Conservation (phyloP, 2,329 filamentous ascomycete species). For the Furcasterigmium furcatum region DNA sequence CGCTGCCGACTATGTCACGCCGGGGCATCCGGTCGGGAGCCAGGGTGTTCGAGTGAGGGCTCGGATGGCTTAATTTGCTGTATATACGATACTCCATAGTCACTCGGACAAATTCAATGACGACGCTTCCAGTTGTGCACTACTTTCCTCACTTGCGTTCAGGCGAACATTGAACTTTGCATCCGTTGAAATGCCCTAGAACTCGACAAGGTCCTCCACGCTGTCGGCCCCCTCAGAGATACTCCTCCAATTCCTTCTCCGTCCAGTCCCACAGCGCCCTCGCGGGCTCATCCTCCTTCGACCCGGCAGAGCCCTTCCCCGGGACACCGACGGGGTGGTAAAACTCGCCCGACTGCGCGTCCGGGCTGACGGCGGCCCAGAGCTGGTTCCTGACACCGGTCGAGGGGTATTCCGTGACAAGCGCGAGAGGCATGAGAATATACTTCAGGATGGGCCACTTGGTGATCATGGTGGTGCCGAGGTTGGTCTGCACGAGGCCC, state of each 20-base stretch:
- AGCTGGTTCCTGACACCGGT: constrained; percentile 24
- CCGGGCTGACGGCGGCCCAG: constrained; percentile 24
- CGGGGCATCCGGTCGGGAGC: constrained; percentile 10
- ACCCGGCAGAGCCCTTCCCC: constrained; percentile 14
- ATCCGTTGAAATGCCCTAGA: no score
- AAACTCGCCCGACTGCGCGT: constrained; percentile 21
- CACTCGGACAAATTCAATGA: no score
- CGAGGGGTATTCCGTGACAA: no score
- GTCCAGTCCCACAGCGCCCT: constrained; percentile 7
- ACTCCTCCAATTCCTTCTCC: not conserved
- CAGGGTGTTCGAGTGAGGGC: constrained; percentile 5
- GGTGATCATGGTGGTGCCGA: no score
- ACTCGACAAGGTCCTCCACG: no score
- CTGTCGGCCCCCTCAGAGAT: no score
- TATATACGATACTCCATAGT: no score
- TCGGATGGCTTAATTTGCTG: constrained; percentile 4
- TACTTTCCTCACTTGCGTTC: no score
- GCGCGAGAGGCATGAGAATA: no score
- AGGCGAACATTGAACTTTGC: no score
- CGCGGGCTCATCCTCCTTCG: constrained; percentile 20
- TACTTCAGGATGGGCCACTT: no score
- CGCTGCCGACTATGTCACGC: constrained; percentile 18
- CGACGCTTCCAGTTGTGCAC: no score
- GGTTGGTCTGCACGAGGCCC: constrained; percentile 22
- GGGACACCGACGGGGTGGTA: constrained; percentile 27